Evolutionary conservation across 768 basidiomycete species (phyloP).

Genomic region (Leccinum longicurvipes): DNA sequence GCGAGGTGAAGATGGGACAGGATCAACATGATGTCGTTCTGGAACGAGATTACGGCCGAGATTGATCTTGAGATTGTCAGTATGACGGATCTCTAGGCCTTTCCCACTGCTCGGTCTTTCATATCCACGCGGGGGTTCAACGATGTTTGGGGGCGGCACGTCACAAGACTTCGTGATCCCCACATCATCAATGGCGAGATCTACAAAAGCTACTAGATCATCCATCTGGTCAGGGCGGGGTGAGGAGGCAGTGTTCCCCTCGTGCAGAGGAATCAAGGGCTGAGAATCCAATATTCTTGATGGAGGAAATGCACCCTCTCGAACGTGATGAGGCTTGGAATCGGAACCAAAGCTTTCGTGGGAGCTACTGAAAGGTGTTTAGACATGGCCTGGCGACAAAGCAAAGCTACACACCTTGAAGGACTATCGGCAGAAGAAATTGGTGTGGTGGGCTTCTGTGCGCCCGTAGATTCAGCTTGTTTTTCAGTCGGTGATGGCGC

Average conservation of each 20-base stretch:
- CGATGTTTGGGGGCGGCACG: constrained; percentile 38
- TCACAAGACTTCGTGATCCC: constrained; percentile 32
- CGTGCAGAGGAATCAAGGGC: constrained; percentile 10
- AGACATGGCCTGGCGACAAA: background rate
- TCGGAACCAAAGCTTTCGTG: constrained; percentile 23
- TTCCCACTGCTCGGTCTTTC: constrained; percentile 26
- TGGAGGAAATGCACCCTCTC: constrained; percentile 69
- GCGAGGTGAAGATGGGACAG: constrained; percentile 13
- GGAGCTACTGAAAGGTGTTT: constrained; percentile 9
- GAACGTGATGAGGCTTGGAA: constrained; percentile 30
- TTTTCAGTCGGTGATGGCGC: constrained; percentile 18
- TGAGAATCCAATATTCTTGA: constrained; percentile 33
- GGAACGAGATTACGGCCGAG: constrained; percentile 6
- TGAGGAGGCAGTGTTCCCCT: constrained; percentile 17
- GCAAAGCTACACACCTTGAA: constrained; percentile 16
- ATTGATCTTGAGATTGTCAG: constrained; percentile 14
- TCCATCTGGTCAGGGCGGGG: constrained; percentile 34
- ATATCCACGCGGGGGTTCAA: constrained; percentile 37
- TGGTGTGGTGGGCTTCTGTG: constrained; percentile 17
- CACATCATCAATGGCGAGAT: constrained; percentile 38
- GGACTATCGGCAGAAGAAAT: constrained; percentile 6
- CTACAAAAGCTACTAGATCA: constrained; percentile 36
- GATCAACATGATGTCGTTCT: constrained; percentile 12
- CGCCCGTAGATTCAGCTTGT: constrained; percentile 25
- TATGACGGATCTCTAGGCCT: constrained; percentile 33